Evolutionary conservation across 139 green algal genomes (phyloP), one percentile per base, ranked within the genome.

Genomic region (Volvox africanus): DNA sequence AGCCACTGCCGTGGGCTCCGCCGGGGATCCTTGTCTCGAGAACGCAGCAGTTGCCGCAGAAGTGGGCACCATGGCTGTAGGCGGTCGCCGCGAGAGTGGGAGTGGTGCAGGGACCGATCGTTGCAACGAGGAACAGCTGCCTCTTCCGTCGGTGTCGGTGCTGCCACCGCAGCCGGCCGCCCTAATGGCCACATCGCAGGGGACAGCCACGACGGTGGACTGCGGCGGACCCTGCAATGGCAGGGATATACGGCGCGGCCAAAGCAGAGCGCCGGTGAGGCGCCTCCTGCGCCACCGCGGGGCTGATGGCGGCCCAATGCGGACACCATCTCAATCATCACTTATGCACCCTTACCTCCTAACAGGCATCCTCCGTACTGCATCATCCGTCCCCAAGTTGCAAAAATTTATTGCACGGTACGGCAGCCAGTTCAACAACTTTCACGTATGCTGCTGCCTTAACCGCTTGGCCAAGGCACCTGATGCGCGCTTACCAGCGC

Each of bases 361-460:
- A n/a, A 86, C 80, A n/a, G 26, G 28, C 80, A 73, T 86, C 80
- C 55, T 86, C 19, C 55, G 80, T 61, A 55, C 28, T 26, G 55
- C 55, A 44, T 55, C 50, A 18, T 67, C 80, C 26, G 28, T 86
- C 1, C 9, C 24, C 11, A 16, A 50, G 14, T 50, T 86, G 26
- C 14, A 73, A n/a, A 9, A 17, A 19, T 50, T 50, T 61, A 30
- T 86, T 3, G 11, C 24, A 17, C 50, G 55, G 19, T 86, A 75
- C 24, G 80, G 80, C 80, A 24, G 14, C 14, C 55, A 86, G 26
- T 86, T 86, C 80, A 86, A 86, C 80, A n/a, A 75, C 80, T n/a
- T 28, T 1, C 80, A 86, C 55, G 80, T 86, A 1, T n/a, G 55
- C 80, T 86, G 80, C 80, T 75, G 80, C 55, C 80, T 86, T 19